phyloP scores from a whole-genome alignment of 2,329 filamentous ascomycete genomes.

The Colletotrichum musicola region DNA sequence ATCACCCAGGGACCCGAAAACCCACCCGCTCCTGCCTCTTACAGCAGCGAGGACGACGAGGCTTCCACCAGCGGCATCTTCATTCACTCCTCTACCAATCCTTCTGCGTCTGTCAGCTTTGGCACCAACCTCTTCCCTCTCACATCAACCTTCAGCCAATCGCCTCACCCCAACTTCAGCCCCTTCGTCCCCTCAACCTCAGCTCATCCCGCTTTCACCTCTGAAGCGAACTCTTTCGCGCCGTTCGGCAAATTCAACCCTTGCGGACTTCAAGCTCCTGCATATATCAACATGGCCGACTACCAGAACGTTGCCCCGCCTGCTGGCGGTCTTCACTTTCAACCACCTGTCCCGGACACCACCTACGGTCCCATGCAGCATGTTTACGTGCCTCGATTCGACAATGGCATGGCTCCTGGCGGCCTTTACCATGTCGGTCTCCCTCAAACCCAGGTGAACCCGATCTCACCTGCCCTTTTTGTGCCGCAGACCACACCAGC shows the following conservation, averaged over 20 bases:
- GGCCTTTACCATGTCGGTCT: constrained; percentile 49
- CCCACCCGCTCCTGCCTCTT: constrained; percentile 20
- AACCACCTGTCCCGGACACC: constrained; percentile 71
- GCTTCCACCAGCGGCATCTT: constrained; percentile 20
- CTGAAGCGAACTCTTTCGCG: constrained; percentile 27
- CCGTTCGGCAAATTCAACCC: constrained; percentile 35
- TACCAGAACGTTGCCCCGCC: constrained; percentile 59
- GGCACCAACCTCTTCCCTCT: constrained; percentile 16
- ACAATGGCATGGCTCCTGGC: constrained; percentile 48
- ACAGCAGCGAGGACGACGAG: constrained; percentile 6
- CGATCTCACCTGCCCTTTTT: constrained; percentile 30
- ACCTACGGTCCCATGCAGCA: constrained; percentile 68
- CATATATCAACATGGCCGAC: constrained; percentile 50
- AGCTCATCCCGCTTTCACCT: constrained; percentile 20
- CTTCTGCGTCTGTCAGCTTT: constrained; percentile 33
- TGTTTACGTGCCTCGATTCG: constrained; percentile 67
- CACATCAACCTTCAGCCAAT: constrained; percentile 17
- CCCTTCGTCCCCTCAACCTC: constrained; percentile 38
- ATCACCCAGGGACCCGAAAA: constrained; percentile 23
- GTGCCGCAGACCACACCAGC: constrained; percentile 10
- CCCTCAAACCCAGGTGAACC: constrained; percentile 46
- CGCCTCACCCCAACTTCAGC: constrained; percentile 33
- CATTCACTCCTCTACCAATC: constrained; percentile 28
- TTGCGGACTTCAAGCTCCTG: constrained; percentile 36
- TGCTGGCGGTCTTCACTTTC: constrained; percentile 62